Conservation (phyloP, 2,329 filamentous ascomycete genomes). For the Ramularia endophylla region DNA sequence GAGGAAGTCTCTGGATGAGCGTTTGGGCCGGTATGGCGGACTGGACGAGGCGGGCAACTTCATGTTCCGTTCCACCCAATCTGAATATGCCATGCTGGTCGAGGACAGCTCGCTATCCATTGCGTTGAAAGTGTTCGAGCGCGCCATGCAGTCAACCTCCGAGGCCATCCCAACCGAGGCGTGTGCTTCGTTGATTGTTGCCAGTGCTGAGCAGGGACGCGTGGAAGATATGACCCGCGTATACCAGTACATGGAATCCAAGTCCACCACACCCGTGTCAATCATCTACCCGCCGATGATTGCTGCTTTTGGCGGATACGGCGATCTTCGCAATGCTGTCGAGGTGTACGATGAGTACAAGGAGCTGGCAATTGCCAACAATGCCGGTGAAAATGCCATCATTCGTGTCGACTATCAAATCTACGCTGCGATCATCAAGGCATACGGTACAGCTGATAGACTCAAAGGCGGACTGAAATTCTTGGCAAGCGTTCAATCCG, state of each 20-base stretch:
- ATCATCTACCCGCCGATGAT: conserved; percentile 92
- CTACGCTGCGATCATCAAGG: conserved; percentile 86
- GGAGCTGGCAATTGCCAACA: conserved; percentile 74
- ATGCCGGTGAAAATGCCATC: conserved; percentile 63
- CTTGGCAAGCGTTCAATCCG: conserved; percentile 67
- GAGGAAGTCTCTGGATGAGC: conserved; percentile 70
- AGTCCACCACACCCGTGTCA: conserved; percentile 66
- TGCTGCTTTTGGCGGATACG: conserved; percentile 75
- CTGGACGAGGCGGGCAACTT: conserved; percentile 80
- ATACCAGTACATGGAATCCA: conserved; percentile 84
- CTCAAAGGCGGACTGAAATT: conserved; percentile 78
- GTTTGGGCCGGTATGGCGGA: conserved; percentile 75
- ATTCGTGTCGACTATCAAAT: conserved; percentile 75
- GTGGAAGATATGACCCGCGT: conserved; percentile 85
- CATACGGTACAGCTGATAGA: conserved; percentile 78
- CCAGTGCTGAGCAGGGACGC: conserved; percentile 75
- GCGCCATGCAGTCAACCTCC: conserved; percentile 58
- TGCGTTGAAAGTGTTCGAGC: conserved; percentile 78
- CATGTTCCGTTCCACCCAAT: conserved; percentile 80
- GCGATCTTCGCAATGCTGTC: conserved; percentile 80
- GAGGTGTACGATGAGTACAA: conserved; percentile 97
- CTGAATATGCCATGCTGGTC: conserved; percentile 76
- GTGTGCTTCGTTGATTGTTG: conserved; percentile 78
- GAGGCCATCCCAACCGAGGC: conserved; percentile 69
- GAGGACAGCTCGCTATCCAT: conserved; percentile 84